These are phyloP conservation scores for Stereocaulon alpinum DNA, from an alignment of 495 filamentous ascomycete genomes.

Conservation along the genomic window DNA sequence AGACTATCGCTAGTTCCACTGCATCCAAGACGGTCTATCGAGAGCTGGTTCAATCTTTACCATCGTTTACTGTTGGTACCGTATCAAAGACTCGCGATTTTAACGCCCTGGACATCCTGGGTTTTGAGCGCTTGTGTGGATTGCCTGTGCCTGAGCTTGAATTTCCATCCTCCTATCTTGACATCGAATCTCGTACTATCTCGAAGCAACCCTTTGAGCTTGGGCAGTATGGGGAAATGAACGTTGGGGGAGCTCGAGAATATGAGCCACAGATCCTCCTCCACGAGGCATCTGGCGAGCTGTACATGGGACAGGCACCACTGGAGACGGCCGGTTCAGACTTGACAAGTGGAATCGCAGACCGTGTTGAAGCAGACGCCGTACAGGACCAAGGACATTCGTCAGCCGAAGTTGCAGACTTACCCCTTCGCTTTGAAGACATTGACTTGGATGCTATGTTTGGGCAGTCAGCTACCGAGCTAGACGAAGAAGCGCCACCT, in stretches of 20 bases:
- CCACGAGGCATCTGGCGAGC: no score
- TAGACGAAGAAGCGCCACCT: background rate
- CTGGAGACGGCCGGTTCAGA: background rate
- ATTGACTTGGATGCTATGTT: conserved; percentile 8
- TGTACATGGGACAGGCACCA: background rate
- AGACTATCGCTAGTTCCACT: background rate
- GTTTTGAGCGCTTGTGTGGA: background rate
- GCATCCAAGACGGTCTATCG: no score
- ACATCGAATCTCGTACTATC: no score
- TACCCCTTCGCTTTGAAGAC: background rate
- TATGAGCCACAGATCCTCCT: no score
- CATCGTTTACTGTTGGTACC: background rate
- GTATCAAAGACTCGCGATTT: background rate
- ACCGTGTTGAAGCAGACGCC: background rate
- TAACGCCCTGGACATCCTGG: background rate
- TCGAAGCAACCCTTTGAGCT: no score
- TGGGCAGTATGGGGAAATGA: no score
- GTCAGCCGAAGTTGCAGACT: background rate
- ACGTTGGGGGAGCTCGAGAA: no score
- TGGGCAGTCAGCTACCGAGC: conserved; percentile 3
- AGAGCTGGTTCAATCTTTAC: background rate
- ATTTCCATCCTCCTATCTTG: no score
- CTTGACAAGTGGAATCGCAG: background rate
- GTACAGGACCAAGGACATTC: background rate
- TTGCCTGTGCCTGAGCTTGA: background rate